Evolutionary conservation across 805 yeast species (phyloP).

Genomic region (Kregervanrija delftensis): DNA sequence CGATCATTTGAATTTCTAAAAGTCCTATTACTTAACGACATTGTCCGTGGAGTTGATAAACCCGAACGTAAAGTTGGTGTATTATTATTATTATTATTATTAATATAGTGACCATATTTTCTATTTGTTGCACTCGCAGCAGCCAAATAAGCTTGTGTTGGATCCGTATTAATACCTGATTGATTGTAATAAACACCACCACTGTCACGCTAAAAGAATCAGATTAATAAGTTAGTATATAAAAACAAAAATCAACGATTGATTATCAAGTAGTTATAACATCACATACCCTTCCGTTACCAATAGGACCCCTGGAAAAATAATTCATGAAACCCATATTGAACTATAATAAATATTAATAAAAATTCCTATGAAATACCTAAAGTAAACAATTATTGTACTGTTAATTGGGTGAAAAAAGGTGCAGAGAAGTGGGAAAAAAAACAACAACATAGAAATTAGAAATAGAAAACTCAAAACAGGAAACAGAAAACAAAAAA

Average conservation of each 20-base stretch:
- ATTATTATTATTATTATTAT: neutral
- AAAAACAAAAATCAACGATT: neutral
- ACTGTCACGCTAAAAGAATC: neutral
- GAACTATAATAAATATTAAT: too few species aligned
- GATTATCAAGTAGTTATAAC: neutral
- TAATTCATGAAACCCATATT: slow-evolving; percentile 3
- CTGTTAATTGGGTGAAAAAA: too few species aligned
- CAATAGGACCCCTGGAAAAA: slow-evolving; percentile 3
- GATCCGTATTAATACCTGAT: neutral
- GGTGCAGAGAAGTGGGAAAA: too few species aligned
- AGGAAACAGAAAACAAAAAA: too few species aligned
- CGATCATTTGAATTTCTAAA: slow-evolving; percentile 13
- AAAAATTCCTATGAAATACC: too few species aligned
- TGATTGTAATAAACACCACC: neutral
- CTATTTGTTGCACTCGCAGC: slow-evolving; percentile 6
- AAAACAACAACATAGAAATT: too few species aligned
- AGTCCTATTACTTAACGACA: slow-evolving; percentile 27
- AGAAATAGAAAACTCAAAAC: too few species aligned
- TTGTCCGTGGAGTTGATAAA: slow-evolving; percentile 16
- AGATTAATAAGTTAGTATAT: neutral
- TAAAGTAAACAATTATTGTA: too few species aligned
- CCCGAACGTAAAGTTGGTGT: too few species aligned
- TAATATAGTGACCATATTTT: slow-evolving; percentile 2
- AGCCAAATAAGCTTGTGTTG: slow-evolving; percentile 1
- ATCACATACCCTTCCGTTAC: slow-evolving; percentile 4